These are phyloP conservation scores for apple (Malus domestica) DNA, from an alignment of 306 rosid species.

Conservation along the genomic window DNA sequence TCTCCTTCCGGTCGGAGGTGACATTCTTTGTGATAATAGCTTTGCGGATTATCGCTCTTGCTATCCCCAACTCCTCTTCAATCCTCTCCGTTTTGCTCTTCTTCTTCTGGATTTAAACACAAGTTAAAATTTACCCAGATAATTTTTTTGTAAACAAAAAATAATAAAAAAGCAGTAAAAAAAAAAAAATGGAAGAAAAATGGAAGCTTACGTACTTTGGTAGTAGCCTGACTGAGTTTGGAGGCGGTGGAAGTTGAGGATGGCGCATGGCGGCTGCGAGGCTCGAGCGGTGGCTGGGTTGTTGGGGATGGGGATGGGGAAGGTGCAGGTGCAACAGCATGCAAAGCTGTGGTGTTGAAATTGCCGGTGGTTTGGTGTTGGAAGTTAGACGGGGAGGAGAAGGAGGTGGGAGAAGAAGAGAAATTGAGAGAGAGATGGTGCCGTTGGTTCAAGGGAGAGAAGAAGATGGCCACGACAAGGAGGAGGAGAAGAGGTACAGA, in stretches of 20 bases:
- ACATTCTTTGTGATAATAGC: slow-evolving; percentile 8
- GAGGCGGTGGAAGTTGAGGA: not conserved
- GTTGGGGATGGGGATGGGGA: not conserved
- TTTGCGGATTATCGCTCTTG: not conserved
- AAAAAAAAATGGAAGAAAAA: too few relatives aligned
- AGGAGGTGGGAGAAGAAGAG: not conserved
- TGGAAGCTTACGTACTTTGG: not conserved
- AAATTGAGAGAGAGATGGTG: not conserved
- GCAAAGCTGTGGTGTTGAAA: not conserved
- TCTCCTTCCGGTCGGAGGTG: slow-evolving; percentile 7
- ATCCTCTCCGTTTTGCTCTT: slow-evolving; percentile 7
- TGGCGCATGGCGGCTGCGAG: not conserved
- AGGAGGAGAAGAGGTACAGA: not conserved
- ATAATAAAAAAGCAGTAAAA: not conserved
- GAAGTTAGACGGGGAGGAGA: not conserved
- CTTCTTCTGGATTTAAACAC: not conserved
- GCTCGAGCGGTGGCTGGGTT: not conserved
- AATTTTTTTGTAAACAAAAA: not conserved
- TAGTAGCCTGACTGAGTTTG: not conserved
- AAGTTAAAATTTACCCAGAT: not conserved
- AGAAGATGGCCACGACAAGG: not conserved
- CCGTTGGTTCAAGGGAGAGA: slow-evolving; percentile 14
- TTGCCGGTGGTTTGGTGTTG: not conserved
- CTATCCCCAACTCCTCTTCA: slow-evolving; percentile 15
- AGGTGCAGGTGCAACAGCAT: not conserved